Evolutionary conservation across 2,329 filamentous ascomycete species (phyloP), one percentile per base, ranked within the genome.

Genomic region (Hyphodiscus sp.): DNA sequence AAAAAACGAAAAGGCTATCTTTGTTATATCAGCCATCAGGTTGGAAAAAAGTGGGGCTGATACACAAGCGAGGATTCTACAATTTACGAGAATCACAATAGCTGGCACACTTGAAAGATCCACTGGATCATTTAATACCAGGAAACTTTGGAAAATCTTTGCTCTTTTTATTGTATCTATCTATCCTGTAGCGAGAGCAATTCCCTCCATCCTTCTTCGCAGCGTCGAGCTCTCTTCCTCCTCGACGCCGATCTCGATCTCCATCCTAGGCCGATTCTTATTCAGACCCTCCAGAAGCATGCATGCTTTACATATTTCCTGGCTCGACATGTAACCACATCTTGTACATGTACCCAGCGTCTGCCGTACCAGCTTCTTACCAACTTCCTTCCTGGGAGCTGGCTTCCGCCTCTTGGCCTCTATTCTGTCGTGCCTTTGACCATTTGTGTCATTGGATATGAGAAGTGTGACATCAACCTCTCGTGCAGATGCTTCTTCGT

Each of bases 311-410:
- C 94, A 99, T 41, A 96, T 82, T 29, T 82, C 81, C 70, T 99
- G 94, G 63, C 91, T 96, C 1, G 94, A 96, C 70, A 99, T 87
- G 68, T 97, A 99, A 15, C 94, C 94, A 63, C 94, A 99, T 50
- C 82, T 85, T 65, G 86, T 82, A 67, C 94, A 99, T 59, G 84
- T 85, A 1, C 92, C 89, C 61, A 96, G 79, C 15, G 85, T 84
- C 69, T 92, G 89, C 64, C 82, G 79, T n/a, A 78, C 72, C 11
- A 71, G 57, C 58, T 72, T 73, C 48, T 66, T 56, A 15, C 67
- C 30, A 60, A 59, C 42, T 53, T 67, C 58, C 59, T 65, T 61
- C 54, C 60, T 64, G n/a, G n/a, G n/a, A 43, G 45, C 23, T 47
- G 52, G 49, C 57, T 65, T 50, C 55, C 54, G 45, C 16, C 42